These are phyloP conservation scores for Hibiscus trionum DNA, from an alignment of 345 rosid species.

Conservation along the genomic window DNA sequence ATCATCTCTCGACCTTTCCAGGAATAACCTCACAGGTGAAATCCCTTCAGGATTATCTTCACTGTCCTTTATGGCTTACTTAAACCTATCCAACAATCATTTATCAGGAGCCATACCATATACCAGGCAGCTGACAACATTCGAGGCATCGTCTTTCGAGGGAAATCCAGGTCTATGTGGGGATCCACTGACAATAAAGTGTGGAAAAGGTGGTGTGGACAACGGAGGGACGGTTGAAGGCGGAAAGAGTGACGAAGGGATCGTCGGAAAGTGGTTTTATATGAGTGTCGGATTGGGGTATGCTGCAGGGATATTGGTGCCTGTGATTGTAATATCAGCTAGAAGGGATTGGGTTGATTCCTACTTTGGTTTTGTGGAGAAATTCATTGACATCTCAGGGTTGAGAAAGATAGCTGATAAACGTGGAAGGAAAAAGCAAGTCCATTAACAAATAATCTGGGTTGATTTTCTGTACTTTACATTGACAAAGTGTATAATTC, in stretches of 20 bases:
- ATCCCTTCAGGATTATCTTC: slow-evolving; percentile 36
- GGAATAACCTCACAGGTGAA: slow-evolving; percentile 30
- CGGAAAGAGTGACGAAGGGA: slow-evolving; percentile 6
- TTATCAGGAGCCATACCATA: slow-evolving; percentile 36
- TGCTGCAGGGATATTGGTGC: slow-evolving; percentile 28
- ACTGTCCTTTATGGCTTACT: slow-evolving; percentile 25
- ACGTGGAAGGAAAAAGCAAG: neutral
- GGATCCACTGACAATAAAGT: slow-evolving; percentile 22
- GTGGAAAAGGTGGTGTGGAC: slow-evolving; percentile 13
- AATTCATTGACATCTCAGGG: slow-evolving; percentile 7
- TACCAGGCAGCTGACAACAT: slow-evolving; percentile 26
- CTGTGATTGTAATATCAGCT: slow-evolving; percentile 2
- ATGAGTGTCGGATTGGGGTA: slow-evolving; percentile 40
- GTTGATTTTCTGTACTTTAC: no score
- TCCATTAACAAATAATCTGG: neutral
- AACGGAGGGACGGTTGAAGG: slow-evolving; percentile 2
- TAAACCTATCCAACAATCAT: slow-evolving; percentile 30
- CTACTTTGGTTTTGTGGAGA: slow-evolving; percentile 28
- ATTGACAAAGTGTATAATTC: no score
- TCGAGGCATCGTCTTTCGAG: slow-evolving; percentile 22
- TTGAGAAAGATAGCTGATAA: neutral
- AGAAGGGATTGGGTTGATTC: slow-evolving; percentile 22
- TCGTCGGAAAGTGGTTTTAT: slow-evolving; percentile 37
- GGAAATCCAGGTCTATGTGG: slow-evolving; percentile 42
- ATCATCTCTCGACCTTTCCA: slow-evolving; percentile 43